These are phyloP conservation scores for Pythium sp. DNA, from an alignment of 352 stramenopile genomes.

Conservation along the genomic window DNA sequence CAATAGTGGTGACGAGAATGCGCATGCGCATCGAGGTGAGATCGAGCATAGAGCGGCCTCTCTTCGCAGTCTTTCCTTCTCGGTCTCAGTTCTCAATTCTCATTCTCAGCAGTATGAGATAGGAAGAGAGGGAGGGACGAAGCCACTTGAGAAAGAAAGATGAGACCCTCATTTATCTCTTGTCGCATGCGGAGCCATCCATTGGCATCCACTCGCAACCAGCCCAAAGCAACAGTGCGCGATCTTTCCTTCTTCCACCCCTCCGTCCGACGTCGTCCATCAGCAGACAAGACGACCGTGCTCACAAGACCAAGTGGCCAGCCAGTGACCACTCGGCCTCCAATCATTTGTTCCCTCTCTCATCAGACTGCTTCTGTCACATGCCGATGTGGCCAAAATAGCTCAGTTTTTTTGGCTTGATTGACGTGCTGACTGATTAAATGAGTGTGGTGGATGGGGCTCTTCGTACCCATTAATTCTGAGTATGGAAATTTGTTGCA, in stretches of 20 bases:
- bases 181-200: constrained; percentile 8
- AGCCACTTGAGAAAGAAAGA: background rate
- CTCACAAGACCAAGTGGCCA: background rate
- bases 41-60: background rate
- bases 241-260: constrained; percentile 11
- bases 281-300: background rate
- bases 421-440: background rate
- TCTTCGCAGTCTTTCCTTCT: background rate
- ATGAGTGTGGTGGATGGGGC: background rate
- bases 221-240: background rate
- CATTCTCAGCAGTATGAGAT: background rate
- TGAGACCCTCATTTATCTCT: background rate
- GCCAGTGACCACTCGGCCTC: background rate
- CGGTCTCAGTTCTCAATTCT: background rate
- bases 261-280: background rate
- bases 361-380: background rate
- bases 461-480: constrained; percentile 8
- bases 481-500: background rate
- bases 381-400: background rate
- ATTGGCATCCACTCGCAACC: background rate
- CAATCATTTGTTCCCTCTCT: constrained; percentile 3
- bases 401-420: background rate
- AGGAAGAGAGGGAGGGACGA: background rate
- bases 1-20: background rate
- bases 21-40: background rate